Evolutionary conservation across 441 rosid species (phyloP).

Genomic region (Pelargonium australe): DNA sequence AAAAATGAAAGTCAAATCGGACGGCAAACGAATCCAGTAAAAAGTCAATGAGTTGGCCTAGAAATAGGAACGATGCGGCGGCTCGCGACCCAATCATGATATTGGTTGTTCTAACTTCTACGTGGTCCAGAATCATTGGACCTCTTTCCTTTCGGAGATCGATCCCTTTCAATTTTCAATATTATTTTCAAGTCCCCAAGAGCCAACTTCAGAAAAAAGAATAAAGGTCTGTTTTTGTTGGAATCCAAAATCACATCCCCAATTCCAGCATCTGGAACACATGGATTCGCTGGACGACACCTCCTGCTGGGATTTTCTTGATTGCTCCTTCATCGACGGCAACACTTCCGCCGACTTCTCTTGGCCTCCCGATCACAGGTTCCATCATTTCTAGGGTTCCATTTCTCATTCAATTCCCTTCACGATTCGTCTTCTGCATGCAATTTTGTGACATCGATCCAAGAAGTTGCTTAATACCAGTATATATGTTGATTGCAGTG

Average conservation of each 20-base stretch:
- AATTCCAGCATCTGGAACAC: neutral
- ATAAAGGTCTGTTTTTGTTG: neutral
- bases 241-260: neutral
- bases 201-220: neutral
- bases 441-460: neutral
- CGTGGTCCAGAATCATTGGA: conserved; percentile 20
- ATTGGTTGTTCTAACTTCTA: neutral
- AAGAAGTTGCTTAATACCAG: neutral
- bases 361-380: conserved; percentile 27
- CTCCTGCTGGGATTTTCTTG: conserved; percentile 48
- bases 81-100: neutral
- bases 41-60: too few species aligned
- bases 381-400: conserved; percentile 3
- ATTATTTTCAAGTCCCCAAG: neutral
- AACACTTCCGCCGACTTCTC: conserved; percentile 26
- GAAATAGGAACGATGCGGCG: too few species aligned
- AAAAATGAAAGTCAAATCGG: too few species aligned
- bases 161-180: neutral
- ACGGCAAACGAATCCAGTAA: too few species aligned
- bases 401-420: too few species aligned
- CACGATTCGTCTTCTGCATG: neutral
- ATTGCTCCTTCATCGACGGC: conserved; percentile 33
- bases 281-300: conserved; percentile 38
- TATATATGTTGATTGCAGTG: conserved; percentile 18
- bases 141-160: neutral